These are phyloP conservation scores for Colletotrichum tofieldiae DNA, from an alignment of 2,329 filamentous ascomycete genomes.

Conservation along the genomic window DNA sequence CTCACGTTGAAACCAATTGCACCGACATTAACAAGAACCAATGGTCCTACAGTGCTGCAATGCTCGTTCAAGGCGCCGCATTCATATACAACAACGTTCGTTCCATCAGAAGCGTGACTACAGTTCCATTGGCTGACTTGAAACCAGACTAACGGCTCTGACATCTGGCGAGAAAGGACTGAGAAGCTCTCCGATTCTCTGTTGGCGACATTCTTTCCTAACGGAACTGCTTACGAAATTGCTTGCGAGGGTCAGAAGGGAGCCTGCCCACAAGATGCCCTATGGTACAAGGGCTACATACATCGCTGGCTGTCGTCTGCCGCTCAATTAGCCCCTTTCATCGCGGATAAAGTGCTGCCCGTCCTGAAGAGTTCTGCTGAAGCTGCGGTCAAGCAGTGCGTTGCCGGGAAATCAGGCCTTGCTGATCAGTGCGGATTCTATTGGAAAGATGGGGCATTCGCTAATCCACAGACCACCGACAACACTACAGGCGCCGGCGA, in stretches of 20 bases:
- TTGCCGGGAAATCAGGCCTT: conserved; percentile 57
- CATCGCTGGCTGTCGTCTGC: conserved; percentile 67
- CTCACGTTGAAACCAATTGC: conserved; percentile 66
- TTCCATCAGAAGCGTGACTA: not conserved
- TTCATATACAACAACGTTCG: conserved; percentile 70
- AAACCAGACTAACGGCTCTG: conserved; percentile 53
- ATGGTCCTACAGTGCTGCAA: conserved; percentile 69
- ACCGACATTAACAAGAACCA: conserved; percentile 65
- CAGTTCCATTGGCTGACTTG: conserved; percentile 51
- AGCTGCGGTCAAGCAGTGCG: conserved; percentile 66
- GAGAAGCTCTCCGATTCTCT: conserved; percentile 56
- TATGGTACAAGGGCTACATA: conserved; percentile 71
- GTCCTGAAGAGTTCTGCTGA: conserved; percentile 63
- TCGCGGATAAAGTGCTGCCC: conserved; percentile 59
- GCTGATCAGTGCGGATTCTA: conserved; percentile 60
- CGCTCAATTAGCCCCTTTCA: conserved; percentile 66
- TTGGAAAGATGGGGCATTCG: conserved; percentile 56
- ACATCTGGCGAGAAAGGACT: conserved; percentile 55
- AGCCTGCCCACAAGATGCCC: conserved; percentile 72
- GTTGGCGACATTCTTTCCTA: conserved; percentile 63
- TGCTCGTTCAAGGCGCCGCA: conserved; percentile 69
- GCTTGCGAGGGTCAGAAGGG: conserved; percentile 67
- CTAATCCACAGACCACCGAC: conserved; percentile 60
- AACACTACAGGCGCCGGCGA: conserved; percentile 64
- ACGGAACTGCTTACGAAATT: conserved; percentile 73